phyloP scores from a whole-genome alignment of 1,284 basidiomycete genomes.

The Microbotryomycetes sp. region DNA sequence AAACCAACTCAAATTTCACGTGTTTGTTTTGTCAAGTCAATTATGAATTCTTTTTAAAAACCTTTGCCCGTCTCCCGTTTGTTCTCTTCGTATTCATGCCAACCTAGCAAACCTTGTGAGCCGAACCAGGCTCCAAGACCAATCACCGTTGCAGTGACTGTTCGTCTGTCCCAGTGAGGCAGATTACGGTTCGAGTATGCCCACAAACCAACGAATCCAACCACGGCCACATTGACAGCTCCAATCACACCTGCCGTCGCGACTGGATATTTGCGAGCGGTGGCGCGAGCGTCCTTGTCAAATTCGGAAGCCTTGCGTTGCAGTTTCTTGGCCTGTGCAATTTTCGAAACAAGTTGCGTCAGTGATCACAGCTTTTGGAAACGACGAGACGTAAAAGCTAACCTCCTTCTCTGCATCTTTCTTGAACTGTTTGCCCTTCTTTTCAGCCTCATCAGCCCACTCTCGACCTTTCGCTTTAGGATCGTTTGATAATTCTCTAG shows the following conservation, averaged over 20 bases:
- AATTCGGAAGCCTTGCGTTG: conserved; percentile 55
- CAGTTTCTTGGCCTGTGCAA: conserved; percentile 28
- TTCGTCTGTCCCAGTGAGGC: conserved; percentile 61
- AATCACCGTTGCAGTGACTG: conserved; percentile 57
- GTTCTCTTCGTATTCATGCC: conserved; percentile 28
- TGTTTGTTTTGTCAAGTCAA: too few relatives aligned
- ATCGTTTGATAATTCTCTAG: conserved; percentile 12
- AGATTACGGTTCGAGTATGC: conserved; percentile 62
- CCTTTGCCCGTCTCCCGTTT: not conserved
- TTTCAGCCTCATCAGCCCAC: conserved; percentile 2
- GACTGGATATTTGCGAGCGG: conserved; percentile 60
- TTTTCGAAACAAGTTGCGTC: not conserved
- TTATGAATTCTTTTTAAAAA: not conserved
- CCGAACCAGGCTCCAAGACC: conserved; percentile 60
- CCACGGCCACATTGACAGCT: conserved; percentile 60
- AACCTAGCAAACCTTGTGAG: conserved; percentile 14
- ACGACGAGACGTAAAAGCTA: conserved; percentile 2
- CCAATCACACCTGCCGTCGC: conserved; percentile 65
- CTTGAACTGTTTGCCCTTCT: conserved; percentile 5
- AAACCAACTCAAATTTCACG: too few relatives aligned
- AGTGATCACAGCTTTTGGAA: not conserved
- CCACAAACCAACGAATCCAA: conserved; percentile 62
- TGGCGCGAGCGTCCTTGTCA: conserved; percentile 55
- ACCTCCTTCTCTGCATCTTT: not conserved
- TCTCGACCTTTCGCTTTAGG: conserved; percentile 12